Evolutionary conservation across 305 asterid species (phyloP).

Genomic region (Fraxinus greggii): DNA sequence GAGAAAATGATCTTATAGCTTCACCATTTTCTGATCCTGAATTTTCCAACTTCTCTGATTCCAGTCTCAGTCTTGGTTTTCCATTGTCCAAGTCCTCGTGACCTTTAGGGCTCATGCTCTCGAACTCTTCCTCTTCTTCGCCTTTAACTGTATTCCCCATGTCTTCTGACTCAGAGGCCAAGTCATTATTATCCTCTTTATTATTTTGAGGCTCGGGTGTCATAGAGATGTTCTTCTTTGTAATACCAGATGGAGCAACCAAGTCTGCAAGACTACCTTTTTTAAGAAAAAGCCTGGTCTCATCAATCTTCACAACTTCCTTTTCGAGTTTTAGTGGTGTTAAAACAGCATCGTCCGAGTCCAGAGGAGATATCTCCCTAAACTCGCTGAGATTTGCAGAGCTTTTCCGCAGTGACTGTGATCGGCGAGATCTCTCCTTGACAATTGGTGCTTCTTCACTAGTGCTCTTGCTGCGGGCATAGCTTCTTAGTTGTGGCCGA

Average conservation of each 20-base stretch:
- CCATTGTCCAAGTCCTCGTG: slow-evolving; percentile 33
- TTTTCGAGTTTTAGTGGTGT: slow-evolving; percentile 49
- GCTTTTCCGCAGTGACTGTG: slow-evolving; percentile 59
- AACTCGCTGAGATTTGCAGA: slow-evolving; percentile 48
- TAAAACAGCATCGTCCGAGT: slow-evolving; percentile 47
- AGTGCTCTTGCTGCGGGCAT: slow-evolving; percentile 62
- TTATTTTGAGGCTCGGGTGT: slow-evolving; percentile 37
- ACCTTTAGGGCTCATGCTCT: slow-evolving; percentile 36
- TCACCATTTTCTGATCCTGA: slow-evolving; percentile 45
- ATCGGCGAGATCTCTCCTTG: slow-evolving; percentile 61
- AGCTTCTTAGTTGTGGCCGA: slow-evolving; percentile 61
- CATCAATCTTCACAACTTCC: slow-evolving; percentile 44
- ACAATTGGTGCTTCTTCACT: slow-evolving; percentile 46
- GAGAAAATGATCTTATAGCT: slow-evolving; percentile 21
- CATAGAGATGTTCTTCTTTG: slow-evolving; percentile 46
- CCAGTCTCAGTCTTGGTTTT: slow-evolving; percentile 37
- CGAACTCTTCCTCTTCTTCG: slow-evolving; percentile 55
- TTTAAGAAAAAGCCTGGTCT: slow-evolving; percentile 57
- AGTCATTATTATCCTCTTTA: slow-evolving; percentile 48
- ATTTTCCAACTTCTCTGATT: slow-evolving; percentile 7
- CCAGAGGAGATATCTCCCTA: slow-evolving; percentile 43
- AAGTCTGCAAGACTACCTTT: slow-evolving; percentile 59
- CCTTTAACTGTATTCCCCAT: slow-evolving; percentile 33
- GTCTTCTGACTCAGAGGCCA: slow-evolving; percentile 48
- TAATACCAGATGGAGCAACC: slow-evolving; percentile 44